A percentile compares a stretch with the other conserved stretches of the same genome.
Conservation (phyloP, 2,329 filamentous ascomycete genomes). For the Septoria petroselini region DNA sequence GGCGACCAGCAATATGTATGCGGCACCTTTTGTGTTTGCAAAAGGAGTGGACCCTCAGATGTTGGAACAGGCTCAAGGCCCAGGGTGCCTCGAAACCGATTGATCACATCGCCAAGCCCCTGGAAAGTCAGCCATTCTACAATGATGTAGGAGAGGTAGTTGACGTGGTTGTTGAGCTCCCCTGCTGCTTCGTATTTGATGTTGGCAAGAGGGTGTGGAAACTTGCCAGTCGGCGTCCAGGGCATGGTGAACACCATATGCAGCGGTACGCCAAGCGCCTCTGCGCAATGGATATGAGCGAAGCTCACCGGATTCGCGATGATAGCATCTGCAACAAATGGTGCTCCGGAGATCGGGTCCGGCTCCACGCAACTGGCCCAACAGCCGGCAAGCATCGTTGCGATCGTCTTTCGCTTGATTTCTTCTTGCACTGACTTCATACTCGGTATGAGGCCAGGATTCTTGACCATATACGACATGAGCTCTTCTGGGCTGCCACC, state of each 20-base stretch:
- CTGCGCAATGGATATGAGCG: constrained; percentile 69
- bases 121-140: constrained; percentile 71
- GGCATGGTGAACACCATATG: constrained; percentile 96
- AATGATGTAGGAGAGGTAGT: constrained; percentile 75
- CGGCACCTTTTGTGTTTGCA: constrained; percentile 56
- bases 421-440: constrained; percentile 25
- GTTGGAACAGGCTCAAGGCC: constrained; percentile 70
- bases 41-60: neutral
- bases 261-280: constrained; percentile 68
- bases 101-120: constrained; percentile 70
- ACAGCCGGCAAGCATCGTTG: neutral
- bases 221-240: constrained; percentile 76
- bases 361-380: neutral
- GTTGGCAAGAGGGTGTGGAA: constrained; percentile 79
- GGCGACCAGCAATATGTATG: constrained; percentile 62
- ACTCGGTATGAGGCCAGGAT: constrained; percentile 34
- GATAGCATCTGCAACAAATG: constrained; percentile 78
- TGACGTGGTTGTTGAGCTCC: constrained; percentile 45
- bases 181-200: too few species aligned
- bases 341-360: constrained; percentile 42
- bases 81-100: constrained; percentile 68
- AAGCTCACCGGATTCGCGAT: constrained; percentile 75
- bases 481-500: constrained; percentile 72
- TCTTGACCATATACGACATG: constrained; percentile 52
- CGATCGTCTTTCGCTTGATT: neutral